Conservation (phyloP, 306 rosid genomes). For the Pterocarpus macrocarpus region DNA sequence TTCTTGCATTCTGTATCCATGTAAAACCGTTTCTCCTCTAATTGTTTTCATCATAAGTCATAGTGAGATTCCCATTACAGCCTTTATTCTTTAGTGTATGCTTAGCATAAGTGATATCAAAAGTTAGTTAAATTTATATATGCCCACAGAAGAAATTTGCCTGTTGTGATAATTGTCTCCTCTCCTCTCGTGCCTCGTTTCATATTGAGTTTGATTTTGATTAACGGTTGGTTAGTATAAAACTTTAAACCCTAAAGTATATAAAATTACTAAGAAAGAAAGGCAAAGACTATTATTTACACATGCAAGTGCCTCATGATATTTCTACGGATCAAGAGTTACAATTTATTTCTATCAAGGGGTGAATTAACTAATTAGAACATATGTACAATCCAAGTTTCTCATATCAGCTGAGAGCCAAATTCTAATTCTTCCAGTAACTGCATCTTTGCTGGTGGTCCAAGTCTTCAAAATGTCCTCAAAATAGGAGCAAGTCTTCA, state of each 20-base stretch:
- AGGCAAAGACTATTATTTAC: background rate
- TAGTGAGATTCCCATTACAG: background rate
- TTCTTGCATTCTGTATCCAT: slow-evolving; percentile 15
- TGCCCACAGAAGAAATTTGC: no score
- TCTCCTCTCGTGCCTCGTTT: background rate
- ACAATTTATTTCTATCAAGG: background rate
- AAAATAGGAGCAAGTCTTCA: background rate
- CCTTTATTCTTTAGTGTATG: background rate
- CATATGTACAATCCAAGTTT: slow-evolving; percentile 17
- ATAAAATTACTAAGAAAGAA: background rate
- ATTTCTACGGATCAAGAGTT: background rate
- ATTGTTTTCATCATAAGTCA: slow-evolving; percentile 16
- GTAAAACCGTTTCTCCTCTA: slow-evolving; percentile 12
- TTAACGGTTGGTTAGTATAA: background rate
- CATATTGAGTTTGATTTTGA: background rate
- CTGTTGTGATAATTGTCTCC: background rate
- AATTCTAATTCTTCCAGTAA: background rate
- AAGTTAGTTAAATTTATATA: background rate
- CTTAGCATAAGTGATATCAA: background rate
- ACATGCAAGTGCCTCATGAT: background rate
- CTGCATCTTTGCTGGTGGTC: background rate
- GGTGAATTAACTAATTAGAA: slow-evolving; percentile 25
- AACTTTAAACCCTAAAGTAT: no score
- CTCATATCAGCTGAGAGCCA: slow-evolving; percentile 3
- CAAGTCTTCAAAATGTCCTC: slow-evolving; percentile 31